Evolutionary conservation across 2,329 filamentous ascomycete genomes (phyloP).

Genomic region (Grosmannia serpens): DNA sequence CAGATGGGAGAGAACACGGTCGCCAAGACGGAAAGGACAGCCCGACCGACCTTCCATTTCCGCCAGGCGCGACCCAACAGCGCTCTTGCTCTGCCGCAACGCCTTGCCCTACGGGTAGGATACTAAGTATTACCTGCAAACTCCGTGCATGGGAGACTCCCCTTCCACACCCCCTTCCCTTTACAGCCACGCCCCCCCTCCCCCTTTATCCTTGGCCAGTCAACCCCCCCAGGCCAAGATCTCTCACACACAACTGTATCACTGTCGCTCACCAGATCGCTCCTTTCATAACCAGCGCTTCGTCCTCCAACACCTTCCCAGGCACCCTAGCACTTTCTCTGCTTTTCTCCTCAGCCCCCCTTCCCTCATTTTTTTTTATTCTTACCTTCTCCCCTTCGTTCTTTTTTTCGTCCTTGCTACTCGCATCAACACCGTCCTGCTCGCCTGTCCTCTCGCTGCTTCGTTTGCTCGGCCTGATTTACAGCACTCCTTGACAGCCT

Average conservation of each 20-base stretch:
- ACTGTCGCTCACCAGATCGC: slow-evolving; percentile 19
- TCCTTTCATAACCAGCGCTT: slow-evolving; percentile 24
- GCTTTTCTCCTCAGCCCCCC: not conserved
- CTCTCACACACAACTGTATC: slow-evolving; percentile 29
- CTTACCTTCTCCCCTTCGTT: slow-evolving; percentile 6
- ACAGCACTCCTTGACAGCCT: not conserved
- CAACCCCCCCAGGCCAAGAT: slow-evolving; percentile 19
- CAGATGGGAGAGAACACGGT: not conserved
- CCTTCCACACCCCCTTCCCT: not conserved
- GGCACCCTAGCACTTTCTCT: not conserved
- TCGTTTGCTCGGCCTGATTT: slow-evolving; percentile 2
- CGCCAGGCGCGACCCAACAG: not conserved
- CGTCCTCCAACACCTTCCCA: slow-evolving; percentile 2
- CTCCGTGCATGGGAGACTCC: not conserved
- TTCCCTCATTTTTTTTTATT: slow-evolving; percentile 5
- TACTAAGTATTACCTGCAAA: not conserved
- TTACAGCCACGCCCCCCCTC: not conserved
- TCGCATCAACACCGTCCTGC: slow-evolving; percentile 1
- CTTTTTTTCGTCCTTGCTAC: slow-evolving; percentile 4
- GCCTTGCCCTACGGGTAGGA: not conserved
- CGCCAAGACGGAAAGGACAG: too few species aligned
- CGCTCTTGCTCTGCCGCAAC: not conserved
- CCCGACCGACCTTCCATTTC: too few species aligned
- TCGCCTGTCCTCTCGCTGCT: slow-evolving; percentile 3
- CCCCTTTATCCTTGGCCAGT: not conserved